Evolutionary conservation across 257 asterid species (phyloP).

Genomic region (Apocynum venetum): DNA sequence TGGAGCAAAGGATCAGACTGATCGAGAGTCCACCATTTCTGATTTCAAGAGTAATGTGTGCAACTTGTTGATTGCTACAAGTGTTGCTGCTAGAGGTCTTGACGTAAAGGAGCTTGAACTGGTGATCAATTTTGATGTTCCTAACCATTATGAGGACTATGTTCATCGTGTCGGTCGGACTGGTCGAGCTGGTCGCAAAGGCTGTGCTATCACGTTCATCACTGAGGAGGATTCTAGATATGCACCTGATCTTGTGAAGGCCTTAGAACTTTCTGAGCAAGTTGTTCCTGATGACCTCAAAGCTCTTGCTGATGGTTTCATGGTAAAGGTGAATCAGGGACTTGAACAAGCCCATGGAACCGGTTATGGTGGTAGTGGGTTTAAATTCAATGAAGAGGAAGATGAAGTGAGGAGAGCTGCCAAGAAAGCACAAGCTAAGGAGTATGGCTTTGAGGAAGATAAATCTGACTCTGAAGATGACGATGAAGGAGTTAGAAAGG

Average conservation of each 20-base stretch:
- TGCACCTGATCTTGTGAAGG: constrained; percentile 11
- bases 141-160: constrained; percentile 4
- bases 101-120: constrained; percentile 7
- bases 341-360: constrained; percentile 10
- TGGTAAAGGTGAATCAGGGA: constrained; percentile 10
- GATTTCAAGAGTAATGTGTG: constrained; percentile 9
- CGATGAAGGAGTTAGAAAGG: constrained; percentile 67
- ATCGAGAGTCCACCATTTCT: constrained; percentile 8
- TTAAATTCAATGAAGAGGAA: constrained; percentile 83
- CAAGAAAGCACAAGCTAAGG: constrained; percentile 90
- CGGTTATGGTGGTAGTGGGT: constrained; percentile 43
- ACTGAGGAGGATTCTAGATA: constrained; percentile 1
- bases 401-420: constrained; percentile 83
- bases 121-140: constrained; percentile 7
- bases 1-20: constrained; percentile 10
- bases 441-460: constrained; percentile 82
- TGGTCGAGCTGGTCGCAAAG: constrained; percentile 10
- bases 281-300: constrained; percentile 12
- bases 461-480: constrained; percentile 88
- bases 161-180: constrained; percentile 8
- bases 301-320: constrained; percentile 11
- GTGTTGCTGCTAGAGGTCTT: constrained; percentile 7
- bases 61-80: constrained; percentile 7
- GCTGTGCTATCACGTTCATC: constrained; percentile 8
- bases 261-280: constrained; percentile 14